phyloP scores from a whole-genome alignment of 352 stramenopile species.

The Pythium inflatum region DNA sequence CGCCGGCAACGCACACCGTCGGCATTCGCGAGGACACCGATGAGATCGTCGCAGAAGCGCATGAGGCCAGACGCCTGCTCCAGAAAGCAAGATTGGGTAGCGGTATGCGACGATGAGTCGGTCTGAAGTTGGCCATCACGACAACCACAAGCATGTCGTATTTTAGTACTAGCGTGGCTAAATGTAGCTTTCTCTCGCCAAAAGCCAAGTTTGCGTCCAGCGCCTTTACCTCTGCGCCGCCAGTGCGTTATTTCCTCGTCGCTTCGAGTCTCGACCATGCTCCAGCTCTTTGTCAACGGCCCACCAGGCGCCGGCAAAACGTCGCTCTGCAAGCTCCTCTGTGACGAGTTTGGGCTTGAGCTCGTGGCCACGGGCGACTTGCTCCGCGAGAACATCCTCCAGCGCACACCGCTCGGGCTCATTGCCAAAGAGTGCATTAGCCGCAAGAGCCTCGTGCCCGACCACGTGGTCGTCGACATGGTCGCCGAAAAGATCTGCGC shows the following conservation, averaged over 20 bases:
- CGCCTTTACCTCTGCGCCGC: no score
- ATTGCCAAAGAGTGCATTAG: slow-evolving; percentile 73
- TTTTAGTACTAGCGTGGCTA: no score
- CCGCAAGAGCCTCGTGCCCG: slow-evolving; percentile 64
- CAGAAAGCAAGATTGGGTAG: no score
- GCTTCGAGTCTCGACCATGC: slow-evolving; percentile 40
- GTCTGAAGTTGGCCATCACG: no score
- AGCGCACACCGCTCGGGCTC: slow-evolving; percentile 52
- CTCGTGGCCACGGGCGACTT: slow-evolving; percentile 70
- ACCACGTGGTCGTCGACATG: slow-evolving; percentile 81
- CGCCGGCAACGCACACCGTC: background rate
- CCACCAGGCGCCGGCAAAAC: slow-evolving; percentile 73
- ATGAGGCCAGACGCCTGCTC: no score
- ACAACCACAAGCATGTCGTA: no score
- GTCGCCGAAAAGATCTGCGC: slow-evolving; percentile 58
- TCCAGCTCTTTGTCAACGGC: slow-evolving; percentile 75
- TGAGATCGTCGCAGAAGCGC: no score
- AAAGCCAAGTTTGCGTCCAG: background rate
- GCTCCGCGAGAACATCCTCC: slow-evolving; percentile 72
- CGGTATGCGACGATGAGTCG: no score
- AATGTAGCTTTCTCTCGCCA: no score
- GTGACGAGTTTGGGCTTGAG: slow-evolving; percentile 59
- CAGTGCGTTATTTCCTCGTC: background rate
- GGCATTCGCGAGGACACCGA: background rate
- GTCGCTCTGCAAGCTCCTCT: slow-evolving; percentile 63